Conservation (phyloP, 73 alveolate species). For the Paramecium tetraurelia region DNA sequence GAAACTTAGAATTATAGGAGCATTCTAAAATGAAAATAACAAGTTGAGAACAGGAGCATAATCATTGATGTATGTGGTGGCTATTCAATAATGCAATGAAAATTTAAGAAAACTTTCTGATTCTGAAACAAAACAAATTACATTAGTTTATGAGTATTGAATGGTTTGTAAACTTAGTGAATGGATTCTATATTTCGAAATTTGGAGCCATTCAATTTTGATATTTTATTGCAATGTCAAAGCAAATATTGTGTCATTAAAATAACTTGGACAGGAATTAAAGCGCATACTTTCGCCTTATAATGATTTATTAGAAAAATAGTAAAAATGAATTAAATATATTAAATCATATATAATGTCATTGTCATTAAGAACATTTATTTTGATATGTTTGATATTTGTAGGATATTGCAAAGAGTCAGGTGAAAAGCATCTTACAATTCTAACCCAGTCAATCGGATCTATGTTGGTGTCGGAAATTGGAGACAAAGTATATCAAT, state of each 20-base stretch:
- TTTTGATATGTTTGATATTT: not conserved
- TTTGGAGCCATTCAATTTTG: not conserved
- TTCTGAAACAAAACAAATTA: not conserved
- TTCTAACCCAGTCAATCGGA: not conserved
- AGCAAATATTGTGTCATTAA: constrained; percentile 5
- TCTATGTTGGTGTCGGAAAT: constrained; percentile 13
- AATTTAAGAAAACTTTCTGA: not conserved
- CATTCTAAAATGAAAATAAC: not conserved
- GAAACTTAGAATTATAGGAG: not conserved
- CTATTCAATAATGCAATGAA: not conserved
- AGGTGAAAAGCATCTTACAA: not conserved
- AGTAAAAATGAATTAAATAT: not conserved
- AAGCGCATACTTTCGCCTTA: not conserved
- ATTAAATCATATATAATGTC: not conserved
- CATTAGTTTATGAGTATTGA: constrained; percentile 22
- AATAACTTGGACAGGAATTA: not conserved
- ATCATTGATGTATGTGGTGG: constrained; percentile 48
- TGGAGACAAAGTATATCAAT: not conserved
- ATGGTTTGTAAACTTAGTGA: not conserved
- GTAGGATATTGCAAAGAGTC: not conserved
- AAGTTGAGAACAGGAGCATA: not conserved
- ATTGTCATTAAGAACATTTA: not conserved
- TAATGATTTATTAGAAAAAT: constrained; percentile 4
- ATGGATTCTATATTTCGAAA: not conserved
- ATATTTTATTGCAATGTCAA: not conserved